Evolutionary conservation across 139 green algal species (phyloP), one percentile per base, ranked within the genome.

Genomic region (Pycnococcus provasolii): DNA sequence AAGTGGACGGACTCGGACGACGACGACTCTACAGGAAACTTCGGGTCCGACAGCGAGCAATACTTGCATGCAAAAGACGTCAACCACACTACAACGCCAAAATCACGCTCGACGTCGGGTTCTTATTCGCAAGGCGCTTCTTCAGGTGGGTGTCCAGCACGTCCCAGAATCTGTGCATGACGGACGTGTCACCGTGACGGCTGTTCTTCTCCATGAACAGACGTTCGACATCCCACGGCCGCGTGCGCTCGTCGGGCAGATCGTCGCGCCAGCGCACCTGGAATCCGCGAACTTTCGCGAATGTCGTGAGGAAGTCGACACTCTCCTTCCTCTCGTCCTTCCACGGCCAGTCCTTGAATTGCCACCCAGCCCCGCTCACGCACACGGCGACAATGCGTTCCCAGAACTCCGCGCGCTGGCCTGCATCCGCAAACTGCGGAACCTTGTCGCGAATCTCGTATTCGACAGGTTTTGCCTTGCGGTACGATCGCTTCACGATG

Each of bases 331-430:
- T 13, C 45, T 26, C 54, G 53, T 52, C 65, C 41, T 50, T 42
- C 53, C 58, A 71, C 53, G 65, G 65, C 65, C 65, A 71, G 41
- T 71, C 53, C 58, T 71, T 71, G 54, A 71, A 71, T 40, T 71
- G 65, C 65, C 65, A 71, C 42, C 63, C 50, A 6, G 42, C 45
- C 4, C 65, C 65, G 65, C 15, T 41, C 5, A 71, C 54, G 43
- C 62, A 62, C 2, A 54, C 42, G 8, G 65, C 65, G 3, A 59
- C 65, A n/a, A 71, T 53, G 52, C 65, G 54, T 42, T 11, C 15
- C 65, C 54, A 63, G 26, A 26, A 26, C 9, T 63, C 42, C 41
- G 51, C 40, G 2, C 45, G 15, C 4, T 41, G 8, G 26, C 50
- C 59, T 68, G 60, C 26, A 26, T 26, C 26, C 26, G 26, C 26